A percentile compares a stretch with the other conserved stretches of the same genome.
Conservation (phyloP, 306 rosid genomes). For the Cucumis sativus region Cucumber_9930_V3 NC_026656.2:8598501-8599000, state of each 20-base stretch:
- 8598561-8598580: neutral
- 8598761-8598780: neutral
- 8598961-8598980: too few relatives aligned
- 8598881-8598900: neutral
- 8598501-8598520: neutral
- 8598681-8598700: neutral
- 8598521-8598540: neutral
- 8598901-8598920: neutral
- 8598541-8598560: neutral
- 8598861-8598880: neutral
- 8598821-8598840: neutral
- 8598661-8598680: neutral
- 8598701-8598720: neutral
- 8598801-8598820: neutral
- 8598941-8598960: neutral
- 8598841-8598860: neutral
- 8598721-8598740: neutral
- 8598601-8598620: neutral
- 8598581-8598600: neutral
- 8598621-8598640: neutral
- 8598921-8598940: neutral
- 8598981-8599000: too few relatives aligned
- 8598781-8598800: neutral
- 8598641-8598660: neutral
- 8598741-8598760: neutral